Base-by-base conservation (phyloP, 2,329 filamentous ascomycete genomes). In the Fusarium sp. region DNA sequence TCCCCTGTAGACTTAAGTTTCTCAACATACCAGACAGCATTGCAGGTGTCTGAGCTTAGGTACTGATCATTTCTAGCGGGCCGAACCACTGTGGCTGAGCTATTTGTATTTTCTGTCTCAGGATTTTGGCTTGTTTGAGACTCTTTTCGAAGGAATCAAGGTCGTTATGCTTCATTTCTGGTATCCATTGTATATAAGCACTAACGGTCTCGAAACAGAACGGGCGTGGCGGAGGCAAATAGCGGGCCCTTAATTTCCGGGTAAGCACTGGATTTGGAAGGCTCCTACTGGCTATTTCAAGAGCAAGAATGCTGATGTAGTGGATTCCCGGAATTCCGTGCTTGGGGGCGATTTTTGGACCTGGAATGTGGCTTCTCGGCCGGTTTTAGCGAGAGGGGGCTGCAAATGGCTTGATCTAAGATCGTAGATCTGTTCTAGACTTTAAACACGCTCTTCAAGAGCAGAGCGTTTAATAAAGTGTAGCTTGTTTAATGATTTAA, bases 161-260 rank as follows among this genome's bases (percentile, higher is more conserved):
- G 2, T 9, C 1, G 9, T 33, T 38, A 43, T 38, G 19, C 60
- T 15, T 58, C 23, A 49, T 52, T 35, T 46, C 33, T 16, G 6
- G 52, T 3, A 18, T 32, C 30, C 37, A 30, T 23, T 16, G 9
- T 19, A 30, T 30, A 59, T 58, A 69, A 69, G 65, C 65, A 21
- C 65, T 69, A 69, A 30, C 6, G 13, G 12, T 9, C 44, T 69
- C 57, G 65, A 69, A 65, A 69, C 67, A 46, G 5, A 11, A n/a
- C 38, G 13, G 32, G 21, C 28, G 60, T 38, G 33, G 53, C 60
- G 42, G 44, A 42, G 46, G 46, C 44, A 37, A 43, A 38, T 15
- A 28, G 67, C 65, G 65, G 65, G 44, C 62, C 44, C 43, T 42
- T 38, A 53, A 69, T 69, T 43, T 59, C 46, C 33, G 2, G 9